Evolutionary conservation across 2,329 filamentous ascomycete genomes (phyloP).

Genomic region (Truncatella angustata): DNA sequence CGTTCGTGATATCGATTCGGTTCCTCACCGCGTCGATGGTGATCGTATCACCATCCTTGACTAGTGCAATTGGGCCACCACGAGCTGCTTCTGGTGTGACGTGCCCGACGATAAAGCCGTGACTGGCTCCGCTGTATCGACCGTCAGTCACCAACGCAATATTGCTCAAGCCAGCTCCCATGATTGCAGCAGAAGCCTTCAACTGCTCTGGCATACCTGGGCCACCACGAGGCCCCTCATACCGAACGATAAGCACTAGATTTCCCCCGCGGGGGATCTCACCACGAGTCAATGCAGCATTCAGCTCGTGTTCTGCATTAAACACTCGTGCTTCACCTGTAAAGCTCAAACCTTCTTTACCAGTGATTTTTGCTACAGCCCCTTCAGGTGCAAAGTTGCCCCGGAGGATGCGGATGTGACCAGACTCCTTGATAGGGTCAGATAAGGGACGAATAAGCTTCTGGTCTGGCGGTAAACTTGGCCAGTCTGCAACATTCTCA

Average conservation of each 20-base stretch:
- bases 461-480: slow-evolving; percentile 62
- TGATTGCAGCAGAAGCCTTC: slow-evolving; percentile 83
- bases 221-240: slow-evolving; percentile 90
- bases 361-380: slow-evolving; percentile 93
- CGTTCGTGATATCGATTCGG: slow-evolving; percentile 63
- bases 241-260: slow-evolving; percentile 84
- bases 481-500: slow-evolving; percentile 69
- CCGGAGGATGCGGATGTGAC: slow-evolving; percentile 83
- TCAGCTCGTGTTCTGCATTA: slow-evolving; percentile 78
- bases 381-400: slow-evolving; percentile 88
- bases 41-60: slow-evolving; percentile 76
- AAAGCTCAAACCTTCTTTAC: slow-evolving; percentile 86
- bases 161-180: slow-evolving; percentile 86
- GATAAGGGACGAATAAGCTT: slow-evolving; percentile 76
- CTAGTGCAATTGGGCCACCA: slow-evolving; percentile 83
- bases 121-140: slow-evolving; percentile 80
- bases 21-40: slow-evolving; percentile 85
- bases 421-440: slow-evolving; percentile 73
- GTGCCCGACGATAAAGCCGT: slow-evolving; percentile 68
- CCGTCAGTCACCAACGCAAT: slow-evolving; percentile 92
- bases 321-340: slow-evolving; percentile 80
- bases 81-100: slow-evolving; percentile 87
- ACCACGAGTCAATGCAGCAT: slow-evolving; percentile 67
- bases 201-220: slow-evolving; percentile 97
- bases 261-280: slow-evolving; percentile 72